phyloP scores from a whole-genome alignment of 179 eudicot species.

The Carnegiea gigantea region DNA sequence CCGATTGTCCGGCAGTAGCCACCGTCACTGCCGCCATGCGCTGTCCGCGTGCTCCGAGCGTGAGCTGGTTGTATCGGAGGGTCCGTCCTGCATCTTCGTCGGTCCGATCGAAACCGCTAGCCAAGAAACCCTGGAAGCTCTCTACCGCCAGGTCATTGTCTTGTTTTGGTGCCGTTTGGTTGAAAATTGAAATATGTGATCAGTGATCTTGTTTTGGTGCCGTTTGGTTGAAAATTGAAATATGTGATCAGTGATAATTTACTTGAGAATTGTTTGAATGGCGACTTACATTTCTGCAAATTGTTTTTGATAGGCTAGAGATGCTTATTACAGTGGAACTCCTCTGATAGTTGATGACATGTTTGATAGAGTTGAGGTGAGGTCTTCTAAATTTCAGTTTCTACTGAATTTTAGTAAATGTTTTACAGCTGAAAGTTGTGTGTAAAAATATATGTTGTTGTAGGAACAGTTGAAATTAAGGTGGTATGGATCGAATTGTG shows the following conservation, averaged over 20 bases:
- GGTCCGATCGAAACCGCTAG: constrained; percentile 85
- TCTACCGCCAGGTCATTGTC: constrained; percentile 68
- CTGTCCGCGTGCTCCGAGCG: constrained; percentile 21
- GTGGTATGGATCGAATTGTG: constrained; percentile 86
- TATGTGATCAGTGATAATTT: background rate
- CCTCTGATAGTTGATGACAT: constrained; percentile 93
- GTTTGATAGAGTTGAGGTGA: constrained; percentile 95
- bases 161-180: background rate
- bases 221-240: too few relatives aligned
- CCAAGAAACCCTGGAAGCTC: constrained; percentile 92
- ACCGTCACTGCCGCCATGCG: constrained; percentile 5
- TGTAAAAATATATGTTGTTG: too few relatives aligned
- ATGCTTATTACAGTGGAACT: constrained; percentile 84
- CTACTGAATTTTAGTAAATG: too few relatives aligned
- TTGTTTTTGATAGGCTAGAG: constrained; percentile 55
- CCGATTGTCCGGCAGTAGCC: constrained; percentile 32
- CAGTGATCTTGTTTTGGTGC: background rate
- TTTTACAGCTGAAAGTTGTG: too few relatives aligned
- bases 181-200: too few relatives aligned
- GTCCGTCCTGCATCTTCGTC: constrained; percentile 82
- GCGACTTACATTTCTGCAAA: background rate
- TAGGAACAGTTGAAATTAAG: constrained; percentile 66
- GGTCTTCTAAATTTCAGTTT: background rate
- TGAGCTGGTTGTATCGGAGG: constrained; percentile 41
- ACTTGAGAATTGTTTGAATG: background rate